These are phyloP conservation scores for Agaricus subrufescens DNA, from an alignment of 768 basidiomycete species.

Conservation along the genomic window DNA sequence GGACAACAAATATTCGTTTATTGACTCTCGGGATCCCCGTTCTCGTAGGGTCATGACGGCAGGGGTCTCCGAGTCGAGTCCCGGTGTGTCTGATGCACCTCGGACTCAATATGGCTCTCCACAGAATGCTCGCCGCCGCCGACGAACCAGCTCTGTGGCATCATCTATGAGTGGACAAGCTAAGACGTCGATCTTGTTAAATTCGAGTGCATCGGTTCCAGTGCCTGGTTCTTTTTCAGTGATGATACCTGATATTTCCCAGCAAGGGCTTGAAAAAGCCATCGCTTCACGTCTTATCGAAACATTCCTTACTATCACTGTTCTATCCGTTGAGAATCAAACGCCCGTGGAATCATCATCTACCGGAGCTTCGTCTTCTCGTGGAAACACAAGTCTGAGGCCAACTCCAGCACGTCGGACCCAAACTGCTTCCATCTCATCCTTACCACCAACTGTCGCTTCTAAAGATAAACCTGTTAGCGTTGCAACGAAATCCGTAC, in stretches of 20 bases:
- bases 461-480: not conserved
- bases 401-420: not conserved
- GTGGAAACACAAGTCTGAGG: not conserved
- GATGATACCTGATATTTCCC: constrained; percentile 57
- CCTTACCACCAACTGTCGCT: not conserved
- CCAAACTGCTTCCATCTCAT: not conserved
- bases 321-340: constrained; percentile 17
- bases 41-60: constrained; percentile 38
- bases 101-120: constrained; percentile 7
- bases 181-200: constrained; percentile 1
- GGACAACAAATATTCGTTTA: constrained; percentile 9
- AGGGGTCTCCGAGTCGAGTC: not conserved
- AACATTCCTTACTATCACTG: constrained; percentile 62
- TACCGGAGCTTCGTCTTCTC: not conserved
- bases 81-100: not conserved
- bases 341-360: constrained; percentile 8
- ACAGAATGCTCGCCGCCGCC: constrained; percentile 9
- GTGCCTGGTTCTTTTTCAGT: constrained; percentile 16
- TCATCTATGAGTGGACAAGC: constrained; percentile 34
- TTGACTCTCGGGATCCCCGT: constrained; percentile 25
- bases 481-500: not conserved
- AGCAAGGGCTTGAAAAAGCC: constrained; percentile 63
- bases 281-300: constrained; percentile 72
- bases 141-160: constrained; percentile 48
- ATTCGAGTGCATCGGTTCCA: constrained; percentile 11